These are phyloP conservation scores for Suillus plorans DNA, from an alignment of 768 basidiomycete species.

Conservation along the genomic window DNA sequence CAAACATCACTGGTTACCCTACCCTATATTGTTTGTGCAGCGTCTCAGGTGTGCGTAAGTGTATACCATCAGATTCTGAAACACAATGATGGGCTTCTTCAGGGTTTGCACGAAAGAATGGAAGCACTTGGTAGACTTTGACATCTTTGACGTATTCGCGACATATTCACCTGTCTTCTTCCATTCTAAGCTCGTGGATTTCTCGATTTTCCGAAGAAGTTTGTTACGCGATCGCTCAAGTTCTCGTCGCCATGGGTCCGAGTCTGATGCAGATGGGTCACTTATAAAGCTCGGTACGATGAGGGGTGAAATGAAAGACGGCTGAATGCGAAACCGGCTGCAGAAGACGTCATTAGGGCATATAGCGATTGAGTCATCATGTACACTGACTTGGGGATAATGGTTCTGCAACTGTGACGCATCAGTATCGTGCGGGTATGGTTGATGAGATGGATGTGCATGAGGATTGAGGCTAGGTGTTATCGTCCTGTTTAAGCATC, in stretches of 20 bases:
- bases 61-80: slow-evolving; percentile 25
- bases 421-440: background rate
- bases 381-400: background rate
- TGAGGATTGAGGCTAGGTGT: background rate
- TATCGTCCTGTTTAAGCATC: background rate
- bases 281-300: background rate
- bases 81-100: background rate
- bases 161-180: slow-evolving; percentile 7
- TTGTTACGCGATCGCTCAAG: background rate
- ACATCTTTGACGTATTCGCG: slow-evolving; percentile 10
- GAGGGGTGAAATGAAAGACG: background rate
- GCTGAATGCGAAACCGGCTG: background rate
- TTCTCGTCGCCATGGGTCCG: background rate
- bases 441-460: background rate
- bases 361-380: background rate
- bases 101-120: background rate
- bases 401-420: background rate
- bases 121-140: slow-evolving; percentile 21
- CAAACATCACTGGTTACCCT: slow-evolving; percentile 6
- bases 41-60: slow-evolving; percentile 21
- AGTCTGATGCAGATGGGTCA: background rate
- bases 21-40: slow-evolving; percentile 12
- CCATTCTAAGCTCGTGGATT: background rate
- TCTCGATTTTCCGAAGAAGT: background rate
- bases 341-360: background rate